phyloP scores from a whole-genome alignment of 768 basidiomycete genomes.

The Rickenella mellea region DNA sequence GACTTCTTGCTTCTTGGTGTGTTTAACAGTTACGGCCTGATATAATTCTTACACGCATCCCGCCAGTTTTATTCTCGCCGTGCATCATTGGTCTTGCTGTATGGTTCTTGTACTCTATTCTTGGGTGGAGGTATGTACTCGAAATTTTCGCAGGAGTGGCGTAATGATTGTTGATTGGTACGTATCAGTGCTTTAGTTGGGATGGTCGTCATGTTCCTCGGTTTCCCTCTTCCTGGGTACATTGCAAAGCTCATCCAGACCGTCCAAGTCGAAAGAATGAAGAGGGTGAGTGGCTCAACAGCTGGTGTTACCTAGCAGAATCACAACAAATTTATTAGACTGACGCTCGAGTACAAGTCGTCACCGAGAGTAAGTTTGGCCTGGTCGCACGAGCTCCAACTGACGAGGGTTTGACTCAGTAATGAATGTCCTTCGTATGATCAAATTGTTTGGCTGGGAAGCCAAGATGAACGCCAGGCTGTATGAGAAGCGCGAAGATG shows the following conservation, averaged over 20 bases:
- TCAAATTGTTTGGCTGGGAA: constrained; percentile 66
- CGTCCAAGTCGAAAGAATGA: constrained; percentile 30
- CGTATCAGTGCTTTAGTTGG: constrained; percentile 28
- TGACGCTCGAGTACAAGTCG: constrained; percentile 34
- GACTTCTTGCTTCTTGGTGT: constrained; percentile 22
- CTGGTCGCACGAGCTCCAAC: no score
- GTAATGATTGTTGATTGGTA: background rate
- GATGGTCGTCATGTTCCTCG: constrained; percentile 26
- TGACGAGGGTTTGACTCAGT: constrained; percentile 29
- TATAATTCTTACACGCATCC: background rate
- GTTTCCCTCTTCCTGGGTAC: constrained; percentile 33
- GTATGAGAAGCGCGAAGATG: background rate
- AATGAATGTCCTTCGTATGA: constrained; percentile 51
- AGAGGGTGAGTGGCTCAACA: constrained; percentile 17
- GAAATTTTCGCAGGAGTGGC: background rate
- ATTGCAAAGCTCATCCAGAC: constrained; percentile 25
- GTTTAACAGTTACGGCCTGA: background rate
- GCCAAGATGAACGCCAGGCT: constrained; percentile 25
- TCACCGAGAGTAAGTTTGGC: constrained; percentile 33
- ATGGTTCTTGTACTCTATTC: constrained; percentile 23
- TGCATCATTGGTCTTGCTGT: constrained; percentile 25
- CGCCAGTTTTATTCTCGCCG: constrained; percentile 5
- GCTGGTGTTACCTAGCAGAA: background rate
- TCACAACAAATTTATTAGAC: constrained; percentile 19
- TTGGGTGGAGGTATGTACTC: constrained; percentile 15